A percentile compares a stretch with the other conserved stretches of the same genome.
Conservation (phyloP, 2,329 filamentous ascomycete species). For the Fusarium sp. region DNA sequence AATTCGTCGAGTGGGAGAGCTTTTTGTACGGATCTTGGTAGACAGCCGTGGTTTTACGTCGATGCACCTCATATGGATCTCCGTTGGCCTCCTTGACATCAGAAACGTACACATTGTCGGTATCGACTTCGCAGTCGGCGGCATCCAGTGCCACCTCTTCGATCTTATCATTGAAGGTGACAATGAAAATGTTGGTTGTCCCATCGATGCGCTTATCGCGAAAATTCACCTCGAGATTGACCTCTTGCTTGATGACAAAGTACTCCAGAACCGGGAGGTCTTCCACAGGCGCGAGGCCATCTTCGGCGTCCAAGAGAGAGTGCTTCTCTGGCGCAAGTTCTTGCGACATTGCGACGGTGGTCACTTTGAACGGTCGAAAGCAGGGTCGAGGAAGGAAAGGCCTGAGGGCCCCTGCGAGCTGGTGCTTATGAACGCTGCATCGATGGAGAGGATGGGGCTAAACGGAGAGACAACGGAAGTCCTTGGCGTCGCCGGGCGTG, state of each 20-base stretch:
- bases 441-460: constrained; percentile 25
- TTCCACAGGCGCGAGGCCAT: constrained; percentile 49
- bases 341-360: constrained; percentile 37
- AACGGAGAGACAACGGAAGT: neutral
- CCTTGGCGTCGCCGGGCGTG: constrained; percentile 2
- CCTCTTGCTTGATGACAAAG: constrained; percentile 82
- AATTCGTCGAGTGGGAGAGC: constrained; percentile 70
- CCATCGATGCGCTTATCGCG: constrained; percentile 79
- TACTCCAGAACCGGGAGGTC: constrained; percentile 56
- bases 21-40: constrained; percentile 76
- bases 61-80: constrained; percentile 52
- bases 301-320: constrained; percentile 48
- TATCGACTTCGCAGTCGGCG: constrained; percentile 71
- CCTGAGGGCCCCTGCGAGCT: constrained; percentile 44
- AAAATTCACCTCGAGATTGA: constrained; percentile 92
- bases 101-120: constrained; percentile 64
- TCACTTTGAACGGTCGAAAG: constrained; percentile 31
- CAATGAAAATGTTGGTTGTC: constrained; percentile 83
- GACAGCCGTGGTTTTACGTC: constrained; percentile 55
- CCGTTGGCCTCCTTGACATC: constrained; percentile 53
- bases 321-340: constrained; percentile 37
- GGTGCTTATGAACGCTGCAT: constrained; percentile 38
- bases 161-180: constrained; percentile 70
- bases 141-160: constrained; percentile 71
- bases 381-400: constrained; percentile 39